Conservation (phyloP, 441 rosid species). For the Pelargonium myrrhifolium region DNA sequence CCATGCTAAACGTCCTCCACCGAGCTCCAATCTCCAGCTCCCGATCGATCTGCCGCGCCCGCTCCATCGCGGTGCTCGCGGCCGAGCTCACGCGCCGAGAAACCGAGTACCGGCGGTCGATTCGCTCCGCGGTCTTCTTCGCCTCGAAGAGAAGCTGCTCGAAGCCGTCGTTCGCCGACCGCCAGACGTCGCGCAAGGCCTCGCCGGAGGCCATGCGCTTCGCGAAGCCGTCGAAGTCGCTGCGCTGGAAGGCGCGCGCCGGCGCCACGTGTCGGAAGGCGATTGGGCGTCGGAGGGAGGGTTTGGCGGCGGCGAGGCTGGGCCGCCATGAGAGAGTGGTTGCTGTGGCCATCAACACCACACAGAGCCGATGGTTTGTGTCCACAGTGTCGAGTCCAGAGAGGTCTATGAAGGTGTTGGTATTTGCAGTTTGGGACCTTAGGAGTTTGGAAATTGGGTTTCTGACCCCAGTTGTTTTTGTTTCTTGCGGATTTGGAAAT, state of each 20-base stretch:
- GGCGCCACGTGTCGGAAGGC: not conserved
- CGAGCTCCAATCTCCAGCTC: not conserved
- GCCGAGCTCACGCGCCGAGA: not conserved
- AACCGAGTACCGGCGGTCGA: not conserved
- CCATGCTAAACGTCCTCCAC: conserved; percentile 1
- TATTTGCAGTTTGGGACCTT: not conserved
- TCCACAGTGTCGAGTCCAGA: not conserved
- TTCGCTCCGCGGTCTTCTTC: conserved; percentile 7
- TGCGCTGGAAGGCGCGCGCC: not conserved
- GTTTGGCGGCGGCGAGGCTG: not conserved
- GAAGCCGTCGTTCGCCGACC: conserved; percentile 2
- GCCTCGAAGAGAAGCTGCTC: not conserved
- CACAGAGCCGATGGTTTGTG: not conserved
- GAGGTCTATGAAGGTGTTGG: not conserved
- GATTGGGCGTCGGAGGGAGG: not conserved
- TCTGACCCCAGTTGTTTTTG: not conserved
- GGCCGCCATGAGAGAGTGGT: conserved; percentile 1
- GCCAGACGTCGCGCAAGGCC: not conserved
- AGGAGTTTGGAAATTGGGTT: not conserved
- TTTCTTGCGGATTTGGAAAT: too few species aligned
- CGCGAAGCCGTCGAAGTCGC: conserved; percentile 11
- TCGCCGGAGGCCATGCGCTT: conserved; percentile 8
- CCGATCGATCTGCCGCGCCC: conserved; percentile 2
- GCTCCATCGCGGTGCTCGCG: not conserved
- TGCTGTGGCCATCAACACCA: not conserved